Evolutionary conservation across 176 grass and related monocot genomes (phyloP), one percentile per base, ranked within the genome.

Genomic region (Chloris gayana): DNA sequence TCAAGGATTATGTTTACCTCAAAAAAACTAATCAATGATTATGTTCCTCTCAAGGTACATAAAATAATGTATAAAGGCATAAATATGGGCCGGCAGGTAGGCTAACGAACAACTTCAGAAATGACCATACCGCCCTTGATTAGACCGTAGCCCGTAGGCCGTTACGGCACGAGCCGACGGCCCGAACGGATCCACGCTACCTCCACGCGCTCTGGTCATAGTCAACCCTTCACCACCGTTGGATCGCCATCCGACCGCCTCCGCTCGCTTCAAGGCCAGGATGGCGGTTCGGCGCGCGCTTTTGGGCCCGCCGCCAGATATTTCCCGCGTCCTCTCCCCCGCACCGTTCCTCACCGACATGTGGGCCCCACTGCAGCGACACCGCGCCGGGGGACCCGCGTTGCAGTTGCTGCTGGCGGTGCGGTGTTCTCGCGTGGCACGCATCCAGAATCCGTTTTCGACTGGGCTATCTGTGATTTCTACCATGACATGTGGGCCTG

Each of bases 381-480:
- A 0, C 29, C 14, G 4, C 0, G 9, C 19, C 0, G 2, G 22
- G 2, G 35, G 81, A 19, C 82, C 72, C 51, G 29, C 63, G 4
- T 9, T 8, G n/a, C 63, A 69, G 82, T 14, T 0, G 11, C 37
- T 13, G 45, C 69, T 50, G 61, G 29, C 14, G 2, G 14, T 30
- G 46, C 47, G 46, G 44, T 30, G 4, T 33, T 22, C 46, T 19
- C 15, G 19, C 31, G 47, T 5, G 29, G 29, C 29, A 30, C 50
- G 64, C 64, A 66, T 50, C 12, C 42, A 11, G 13, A 14, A 10
- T 12, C 17, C 29, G 2, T 26, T 0, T 25, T 7, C 8, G 29
- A 71, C 51, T 0, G 7, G 6, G 1, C 0, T 0, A 9, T 13
- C 5, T 3, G 0, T 0, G 1, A 0, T 1, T 2, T 2, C 0